Evolutionary conservation across 2,329 filamentous ascomycete species (phyloP), one percentile per base, ranked within the genome.

Genomic region (Apiospora sp.): DNA sequence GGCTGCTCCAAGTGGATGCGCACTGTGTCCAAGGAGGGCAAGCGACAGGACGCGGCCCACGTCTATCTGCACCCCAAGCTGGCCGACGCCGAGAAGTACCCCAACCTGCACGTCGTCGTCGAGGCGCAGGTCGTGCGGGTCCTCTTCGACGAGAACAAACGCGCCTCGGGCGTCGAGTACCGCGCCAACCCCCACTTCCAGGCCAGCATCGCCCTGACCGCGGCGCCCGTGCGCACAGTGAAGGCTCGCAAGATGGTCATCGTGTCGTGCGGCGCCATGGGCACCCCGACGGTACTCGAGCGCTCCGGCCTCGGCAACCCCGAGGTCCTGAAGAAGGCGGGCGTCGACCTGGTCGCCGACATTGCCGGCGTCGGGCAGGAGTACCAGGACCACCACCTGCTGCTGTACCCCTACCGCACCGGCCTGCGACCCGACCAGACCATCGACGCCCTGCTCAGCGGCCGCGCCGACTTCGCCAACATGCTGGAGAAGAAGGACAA

Each of bases 281-380:
- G 87, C 1, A 88, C 88, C 0, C 88, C 90, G 0, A 79, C 81
- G 0, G 84, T 92, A 1, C 85, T 93, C 0, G 90, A 92, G 78
- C 83, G 91, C 27, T 92, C 91, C 0, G 91, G 91, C 10, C 77
- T 93, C 1, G 90, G 89, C n/a, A 83, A 84, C 64, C 81, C 84
- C 0, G 82, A 86, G 1, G 80, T 91, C 14, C 78, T 85, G 19
- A 73, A 79, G 43, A 74, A 75, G 19, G 82, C 81, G 0, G 86
- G 86, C 1, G 85, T 91, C 12, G 81, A 85, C 2, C 78, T 87
- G 2, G 78, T 89, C 2, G 81, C 85, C 16, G 84, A 89, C 73
- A 80, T 91, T 2, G 85, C 87, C 0, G 86, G 86, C 24, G 85
- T 90, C 0, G 88, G 89, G 2, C 79, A 85, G 34, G 83, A 87